A percentile compares a stretch with the other conserved stretches of the same genome.
Evolutionary conservation across 73 alveolate genomes (phyloP).

Genomic region (Paraurostyla sp.): DNA sequence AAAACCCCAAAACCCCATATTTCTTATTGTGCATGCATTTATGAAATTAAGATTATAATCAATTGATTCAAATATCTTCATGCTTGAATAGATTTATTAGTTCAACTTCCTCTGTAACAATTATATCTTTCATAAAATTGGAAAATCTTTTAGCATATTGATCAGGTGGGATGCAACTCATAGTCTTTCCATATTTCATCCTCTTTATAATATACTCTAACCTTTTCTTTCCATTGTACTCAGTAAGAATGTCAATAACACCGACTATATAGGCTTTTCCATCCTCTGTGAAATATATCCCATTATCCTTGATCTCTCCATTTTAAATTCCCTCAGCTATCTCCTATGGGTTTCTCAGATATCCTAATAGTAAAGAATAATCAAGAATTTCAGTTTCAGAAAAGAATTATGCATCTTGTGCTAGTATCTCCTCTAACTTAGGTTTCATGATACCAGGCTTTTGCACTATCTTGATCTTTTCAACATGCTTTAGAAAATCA

Average conservation of each 20-base stretch:
- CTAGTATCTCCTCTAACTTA: constrained; percentile 75
- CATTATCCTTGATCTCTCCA: constrained; percentile 8
- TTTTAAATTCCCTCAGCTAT: background rate
- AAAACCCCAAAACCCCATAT: no score
- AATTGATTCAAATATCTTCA: no score
- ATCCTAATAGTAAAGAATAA: constrained; percentile 92
- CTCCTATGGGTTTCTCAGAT: constrained; percentile 26
- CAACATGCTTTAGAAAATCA: constrained; percentile 82
- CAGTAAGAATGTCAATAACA: constrained; percentile 87
- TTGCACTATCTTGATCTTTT: constrained; percentile 63
- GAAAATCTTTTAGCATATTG: constrained; percentile 49
- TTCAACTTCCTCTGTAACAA: background rate
- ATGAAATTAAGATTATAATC: no score
- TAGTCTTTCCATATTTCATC: constrained; percentile 79
- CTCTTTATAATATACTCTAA: constrained; percentile 86
- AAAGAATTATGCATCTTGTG: constrained; percentile 89
- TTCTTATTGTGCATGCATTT: no score
- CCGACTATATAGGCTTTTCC: constrained; percentile 76
- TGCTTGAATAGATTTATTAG: no score
- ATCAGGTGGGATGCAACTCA: constrained; percentile 89
- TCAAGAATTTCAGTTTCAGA: constrained; percentile 85
- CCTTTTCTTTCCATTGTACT: constrained; percentile 80
- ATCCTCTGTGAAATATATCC: constrained; percentile 50
- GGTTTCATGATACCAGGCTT: constrained; percentile 57
- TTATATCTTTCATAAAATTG: constrained; percentile 29